A percentile compares a stretch with the other conserved stretches of the same genome.
These are phyloP conservation scores for Bruguiera hainesii DNA, from an alignment of 441 rosid genomes.

Conservation along the genomic window DNA sequence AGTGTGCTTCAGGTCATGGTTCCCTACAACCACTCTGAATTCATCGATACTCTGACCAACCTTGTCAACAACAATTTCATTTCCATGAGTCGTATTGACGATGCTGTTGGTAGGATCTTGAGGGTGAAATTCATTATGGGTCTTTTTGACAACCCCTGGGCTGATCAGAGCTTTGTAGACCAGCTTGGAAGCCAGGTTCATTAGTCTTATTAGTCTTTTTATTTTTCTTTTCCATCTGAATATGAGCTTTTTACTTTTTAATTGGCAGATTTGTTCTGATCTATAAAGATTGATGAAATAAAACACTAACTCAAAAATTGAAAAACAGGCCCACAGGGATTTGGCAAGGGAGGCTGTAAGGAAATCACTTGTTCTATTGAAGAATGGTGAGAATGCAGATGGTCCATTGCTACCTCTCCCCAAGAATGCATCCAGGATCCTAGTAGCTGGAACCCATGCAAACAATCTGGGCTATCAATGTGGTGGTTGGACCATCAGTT, in stretches of 20 bases:
- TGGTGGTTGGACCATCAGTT: conserved; percentile 63
- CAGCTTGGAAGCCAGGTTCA: conserved; percentile 50
- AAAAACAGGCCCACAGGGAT: conserved; percentile 45
- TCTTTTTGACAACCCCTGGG: conserved; percentile 47
- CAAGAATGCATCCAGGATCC: conserved; percentile 41
- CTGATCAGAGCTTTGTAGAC: conserved; percentile 37
- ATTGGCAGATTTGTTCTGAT: too few species aligned
- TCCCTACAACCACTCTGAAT: conserved; percentile 38
- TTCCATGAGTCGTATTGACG: conserved; percentile 52
- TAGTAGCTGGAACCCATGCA: conserved; percentile 57
- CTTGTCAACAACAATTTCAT: conserved; percentile 39
- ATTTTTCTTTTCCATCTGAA: background rate
- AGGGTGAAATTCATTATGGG: conserved; percentile 53
- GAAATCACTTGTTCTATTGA: conserved; percentile 49
- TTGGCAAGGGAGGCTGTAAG: conserved; percentile 63
- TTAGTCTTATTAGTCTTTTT: too few species aligned
- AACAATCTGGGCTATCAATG: conserved; percentile 62
- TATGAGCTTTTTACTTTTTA: background rate
- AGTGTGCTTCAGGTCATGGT: conserved; percentile 41
- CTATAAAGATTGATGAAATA: too few species aligned
- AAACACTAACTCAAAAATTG: background rate
- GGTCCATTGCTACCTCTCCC: conserved; percentile 47
- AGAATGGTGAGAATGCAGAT: conserved; percentile 38
- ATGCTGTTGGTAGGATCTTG: conserved; percentile 56
- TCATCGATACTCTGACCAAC: conserved; percentile 38